Evolutionary conservation across 768 basidiomycete species (phyloP), one percentile per base, ranked within the genome.

Genomic region (Mycena albidolilacea): DNA sequence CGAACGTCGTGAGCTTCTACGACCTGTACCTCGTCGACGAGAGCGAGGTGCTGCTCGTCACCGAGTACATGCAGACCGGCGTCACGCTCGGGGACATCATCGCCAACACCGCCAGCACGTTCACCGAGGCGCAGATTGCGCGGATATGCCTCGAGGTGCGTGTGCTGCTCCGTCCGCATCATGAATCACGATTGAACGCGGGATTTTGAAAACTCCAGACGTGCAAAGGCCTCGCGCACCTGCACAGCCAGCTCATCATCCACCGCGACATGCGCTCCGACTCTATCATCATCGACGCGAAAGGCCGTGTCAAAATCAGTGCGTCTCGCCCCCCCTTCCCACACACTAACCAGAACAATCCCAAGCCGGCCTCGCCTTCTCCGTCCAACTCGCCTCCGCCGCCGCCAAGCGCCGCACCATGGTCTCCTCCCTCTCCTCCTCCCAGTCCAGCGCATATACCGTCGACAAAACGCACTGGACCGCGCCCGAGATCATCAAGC

Each of bases 271-370:
- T 93, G 82, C 92, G 92, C 75, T 91, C 90, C 1, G 92, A 92
- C 76, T 93, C 94, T 72, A 89, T 94, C 41, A 85, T 95, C 5
- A 83, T 95, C 73, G 92, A 93, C 66, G 86, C 90, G 0, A 85
- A 88, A 5, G 93, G 93, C 3, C 87, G 89, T 46, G 92, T 95
- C 78, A 95, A 95, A 82, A 93, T 95, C 79, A 94, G 93, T 94
- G 65, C 75, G 93, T 86, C 11, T 61, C 52, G 1, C 66, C 23
- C 19, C 38, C 55, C 7, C 23, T 4, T 35, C 10, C 7, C 7
- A 30, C 12, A 0, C 7, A 48, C 19, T 37, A 37, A 46, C 15
- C 11, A n/a, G 52, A 23, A 30, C 39, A 19, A 14, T 39, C 43
- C 17, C 60, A 73, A 93, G 92, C 92, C 75, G 91, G 91, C 75